phyloP scores from a whole-genome alignment of 257 asterid species.

The Nicotiana undulata region DNA sequence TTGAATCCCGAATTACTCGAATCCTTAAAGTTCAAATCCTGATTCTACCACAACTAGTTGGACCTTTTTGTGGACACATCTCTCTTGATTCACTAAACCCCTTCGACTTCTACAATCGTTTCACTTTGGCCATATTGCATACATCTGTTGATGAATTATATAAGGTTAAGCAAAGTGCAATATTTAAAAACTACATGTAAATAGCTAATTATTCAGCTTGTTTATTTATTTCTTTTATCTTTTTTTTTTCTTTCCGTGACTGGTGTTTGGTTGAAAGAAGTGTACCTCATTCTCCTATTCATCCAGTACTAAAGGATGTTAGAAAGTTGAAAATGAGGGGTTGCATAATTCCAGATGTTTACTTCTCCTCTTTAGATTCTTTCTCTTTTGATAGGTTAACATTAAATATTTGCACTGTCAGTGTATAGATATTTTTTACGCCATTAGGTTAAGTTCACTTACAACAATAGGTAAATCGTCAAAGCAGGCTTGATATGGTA shows the following conservation, averaged over 20 bases:
- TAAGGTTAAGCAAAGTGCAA: background rate
- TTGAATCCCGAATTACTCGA: too few relatives aligned
- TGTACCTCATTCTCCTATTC: background rate
- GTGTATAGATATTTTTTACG: too few relatives aligned
- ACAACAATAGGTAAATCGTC: too few relatives aligned
- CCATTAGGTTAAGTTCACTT: too few relatives aligned
- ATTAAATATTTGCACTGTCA: background rate
- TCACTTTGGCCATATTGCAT: background rate
- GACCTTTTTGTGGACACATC: background rate
- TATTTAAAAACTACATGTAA: background rate
- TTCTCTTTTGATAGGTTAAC: background rate
- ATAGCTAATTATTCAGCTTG: background rate
- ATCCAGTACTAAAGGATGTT: background rate
- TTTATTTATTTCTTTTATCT: slow-evolving; percentile 1
- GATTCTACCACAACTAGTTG: background rate
- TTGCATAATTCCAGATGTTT: background rate
- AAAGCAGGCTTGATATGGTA: too few relatives aligned
- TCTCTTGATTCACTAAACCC: background rate
- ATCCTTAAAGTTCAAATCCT: too few relatives aligned
- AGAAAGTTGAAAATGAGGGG: background rate
- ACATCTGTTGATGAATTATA: background rate
- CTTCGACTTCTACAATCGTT: background rate
- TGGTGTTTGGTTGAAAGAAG: background rate
- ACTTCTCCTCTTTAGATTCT: background rate
- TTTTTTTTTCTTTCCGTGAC: background rate